A percentile compares a stretch with the other conserved stretches of the same genome.
Evolutionary conservation across 2,329 filamentous ascomycete genomes (phyloP).

Genomic region (Rachicladosporium sp.): DNA sequence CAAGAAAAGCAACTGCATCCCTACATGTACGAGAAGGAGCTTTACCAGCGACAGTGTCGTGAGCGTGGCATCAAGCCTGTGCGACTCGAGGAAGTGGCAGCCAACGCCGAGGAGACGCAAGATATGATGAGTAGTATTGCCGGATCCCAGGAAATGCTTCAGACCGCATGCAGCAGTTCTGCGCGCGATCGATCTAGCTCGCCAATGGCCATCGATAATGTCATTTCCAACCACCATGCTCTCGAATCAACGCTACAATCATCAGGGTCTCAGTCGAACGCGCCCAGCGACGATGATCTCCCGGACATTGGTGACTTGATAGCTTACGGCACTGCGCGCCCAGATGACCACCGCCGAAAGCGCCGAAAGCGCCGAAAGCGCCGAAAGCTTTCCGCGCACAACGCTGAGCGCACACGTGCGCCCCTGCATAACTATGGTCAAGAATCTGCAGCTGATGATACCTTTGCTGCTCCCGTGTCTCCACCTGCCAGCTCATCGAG

Average conservation of each 20-base stretch:
- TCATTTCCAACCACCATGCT: too few species aligned
- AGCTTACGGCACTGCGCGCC: too few species aligned
- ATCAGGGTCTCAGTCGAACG: conserved; percentile 1
- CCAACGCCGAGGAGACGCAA: conserved; percentile 3
- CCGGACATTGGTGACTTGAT: conserved; percentile 16
- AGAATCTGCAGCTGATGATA: conserved; percentile 8
- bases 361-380: too few species aligned
- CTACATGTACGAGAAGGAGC: conserved; percentile 32
- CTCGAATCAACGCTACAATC: conserved; percentile 1
- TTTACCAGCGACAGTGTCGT: conserved; percentile 31
- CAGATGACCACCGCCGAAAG: too few species aligned
- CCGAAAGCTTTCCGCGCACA: too few species aligned
- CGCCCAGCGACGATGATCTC: conserved; percentile 15
- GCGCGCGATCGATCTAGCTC: too few species aligned
- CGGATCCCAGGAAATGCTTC: neutral
- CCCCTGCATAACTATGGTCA: neutral
- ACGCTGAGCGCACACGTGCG: too few species aligned
- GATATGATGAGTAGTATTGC: conserved; percentile 2
- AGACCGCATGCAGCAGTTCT: neutral
- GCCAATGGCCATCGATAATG: too few species aligned
- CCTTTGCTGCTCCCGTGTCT: conserved; percentile 30
- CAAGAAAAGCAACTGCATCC: conserved; percentile 39
- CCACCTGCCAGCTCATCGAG: conserved; percentile 23
- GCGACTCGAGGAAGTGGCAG: conserved; percentile 16
- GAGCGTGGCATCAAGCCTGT: conserved; percentile 34